Base-by-base conservation (phyloP, 2,329 filamentous ascomycete species). In the Pyrenophora teres region DNA sequence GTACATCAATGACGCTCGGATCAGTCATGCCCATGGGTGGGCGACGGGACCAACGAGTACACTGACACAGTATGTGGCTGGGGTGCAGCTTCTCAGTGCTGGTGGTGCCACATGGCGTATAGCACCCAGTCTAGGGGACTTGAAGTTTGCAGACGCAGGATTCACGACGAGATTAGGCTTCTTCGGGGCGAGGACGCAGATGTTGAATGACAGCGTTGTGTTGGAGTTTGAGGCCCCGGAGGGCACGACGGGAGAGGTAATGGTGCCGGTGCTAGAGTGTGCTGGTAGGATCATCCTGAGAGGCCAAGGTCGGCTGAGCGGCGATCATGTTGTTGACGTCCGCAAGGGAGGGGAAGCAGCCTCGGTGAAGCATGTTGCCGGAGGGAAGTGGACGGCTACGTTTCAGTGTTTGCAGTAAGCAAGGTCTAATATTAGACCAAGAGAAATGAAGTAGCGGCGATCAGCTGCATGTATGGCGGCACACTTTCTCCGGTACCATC, bases 21-120 rank as follows among this genome's bases (percentile, higher is more conserved):
- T 81, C 16, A 75, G 69, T 1, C 78, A 81, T 57, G 78, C 79
- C 0, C 80, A 82, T 48, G 78, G 79, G 3, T 82, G 79, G 80
- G 71, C 77, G 0, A 81, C 79, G 0, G 79, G 79, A 0, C 79
- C 80, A 3, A 79, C 78, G 1, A 71, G 68, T 2, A 73, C 74
- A 0, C 57, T 81, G 38, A 78, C 75, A 2, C 67, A 72, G 56
- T 73, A 75, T 48, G 68, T 74, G 1, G 77, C 77, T 0, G 78
- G 74, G 0, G 56, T 81, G 21, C 73, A 74, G 46, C 56, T 78
- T 6, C 59, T 70, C 2, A 74, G 64, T 3, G 65, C 72, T 0
- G 72, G 68, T 4, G 75, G 76, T 1, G 60, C 52, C 41, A 72
- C 61, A 2, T 78, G 75, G 75, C 46, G 57, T 1, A 66, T 76